Base-by-base conservation (phyloP, 495 filamentous ascomycete species). In the Hypomontagnella monticulosa region DNA sequence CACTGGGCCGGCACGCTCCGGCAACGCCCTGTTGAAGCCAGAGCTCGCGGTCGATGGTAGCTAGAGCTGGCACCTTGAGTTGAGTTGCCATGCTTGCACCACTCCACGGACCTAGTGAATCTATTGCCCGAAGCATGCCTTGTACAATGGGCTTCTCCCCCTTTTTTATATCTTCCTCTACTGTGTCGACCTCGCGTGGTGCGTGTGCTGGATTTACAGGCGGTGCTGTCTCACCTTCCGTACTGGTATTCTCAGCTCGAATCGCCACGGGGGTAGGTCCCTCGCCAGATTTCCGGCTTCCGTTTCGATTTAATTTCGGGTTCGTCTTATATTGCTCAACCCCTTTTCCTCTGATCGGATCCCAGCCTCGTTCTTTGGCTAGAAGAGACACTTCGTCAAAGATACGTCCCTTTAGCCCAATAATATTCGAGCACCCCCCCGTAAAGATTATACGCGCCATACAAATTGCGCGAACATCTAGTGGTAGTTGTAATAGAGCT, bases 361-460 rank as follows among this genome's bases (percentile, higher is more conserved):
- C 89, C 94, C 96, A 98, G 5, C 92, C 91, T 34, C 85, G 75
- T 36, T 80, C 73, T 9, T 87, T 77, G 3, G 93, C 81, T 3
- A 96, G 71, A 0, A 72, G 61, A 4, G 80, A 80, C 0, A 98
- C 81, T 63, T 99, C 94, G 20, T 87, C 80, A 14, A 97, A 77
- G 27, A 97, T 83, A 6, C 95, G 87, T n/a, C 79, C 77, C 68
- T 92, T 93, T 1, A 99, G 78, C 4, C 95, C 95, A 1, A 91
- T 84, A 10, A 98, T 88, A 18, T 85, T 84, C 36, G 93, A 87
- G 44, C 89, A 89, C 4, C 93, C 93, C 34, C 95, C 95, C 0
- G 89, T 89, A 70, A 98, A 88, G 4, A 97, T 83, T 51, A 99
- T 92, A 49, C 94, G 90, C 5, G 93, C 87, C 91, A 97, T 95